Evolutionary conservation across 1,284 basidiomycete species (phyloP), one percentile per base, ranked within the genome.

Genomic region (Dichomitus squalens): DNA sequence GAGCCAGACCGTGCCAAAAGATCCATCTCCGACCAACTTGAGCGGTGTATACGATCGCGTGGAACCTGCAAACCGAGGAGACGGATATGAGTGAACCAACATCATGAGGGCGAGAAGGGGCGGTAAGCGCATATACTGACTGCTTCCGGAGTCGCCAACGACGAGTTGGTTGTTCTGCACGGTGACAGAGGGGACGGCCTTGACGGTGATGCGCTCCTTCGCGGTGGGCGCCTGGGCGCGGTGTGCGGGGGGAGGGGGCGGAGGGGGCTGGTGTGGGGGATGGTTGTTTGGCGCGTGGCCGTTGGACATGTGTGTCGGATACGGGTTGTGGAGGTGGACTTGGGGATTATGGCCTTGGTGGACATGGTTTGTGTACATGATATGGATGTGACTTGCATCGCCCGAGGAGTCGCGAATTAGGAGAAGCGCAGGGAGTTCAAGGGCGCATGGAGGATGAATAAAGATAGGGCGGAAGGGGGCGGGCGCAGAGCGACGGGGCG

Each of bases 1-100:
- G 64, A 99, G 84, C 88, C 93, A 96, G 60, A 99, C 96, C 7
- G 95, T 98, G 58, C 96, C 96, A 71, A 99, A 98, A 6, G 95
- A 96, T 55, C 95, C 95, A 74, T 97, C 95, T 50, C 95, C 95
- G 72, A 98, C 85, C 63, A 91, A 89, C 78, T 96, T 96, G 78
- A 96, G 83, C 53, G 86, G 79, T 14, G 76, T 78, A 62, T 77
- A 79, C 34, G 75, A 71, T 53, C 77, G 73, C 50, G 68, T 67
- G n/a, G 76, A 78, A 48, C 66, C 76, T 77, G 53, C 18, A 53
- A 50, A 33, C 40, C 33, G 48, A 58, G 57, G 58, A 53, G 57
- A 27, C 40, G 58, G 2, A 35, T 41, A 55, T 57, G 40, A 63
- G 52, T 52, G 58, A 53, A n/a, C 41, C 43, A 55, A 39, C 49